Conservation (phyloP, 495 filamentous ascomycete genomes). For the Hypomontagnella submonticulosa region DNA sequence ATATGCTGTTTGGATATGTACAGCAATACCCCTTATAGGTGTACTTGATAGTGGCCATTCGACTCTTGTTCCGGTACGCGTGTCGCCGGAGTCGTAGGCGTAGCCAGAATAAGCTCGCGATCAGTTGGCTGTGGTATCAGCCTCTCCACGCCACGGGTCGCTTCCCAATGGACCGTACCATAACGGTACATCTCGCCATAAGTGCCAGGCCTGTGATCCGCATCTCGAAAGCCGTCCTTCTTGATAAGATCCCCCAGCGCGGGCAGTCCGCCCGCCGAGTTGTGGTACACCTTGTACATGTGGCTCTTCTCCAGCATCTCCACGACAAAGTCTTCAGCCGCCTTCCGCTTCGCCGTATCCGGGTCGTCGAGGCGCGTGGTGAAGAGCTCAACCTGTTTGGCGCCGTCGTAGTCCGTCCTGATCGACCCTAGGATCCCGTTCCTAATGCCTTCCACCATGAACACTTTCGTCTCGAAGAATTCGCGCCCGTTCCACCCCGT, state of each 20-base stretch:
- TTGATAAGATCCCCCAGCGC: conserved; percentile 48
- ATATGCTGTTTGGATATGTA: too few species aligned
- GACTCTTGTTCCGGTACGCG: background rate
- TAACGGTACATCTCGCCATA: conserved; percentile 53
- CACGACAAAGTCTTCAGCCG: conserved; percentile 40
- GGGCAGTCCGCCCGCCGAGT: conserved; percentile 35
- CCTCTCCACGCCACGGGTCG: conserved; percentile 38
- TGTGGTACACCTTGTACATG: conserved; percentile 47
- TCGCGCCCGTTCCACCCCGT: conserved; percentile 45
- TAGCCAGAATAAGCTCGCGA: conserved; percentile 36
- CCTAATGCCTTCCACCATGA: conserved; percentile 33
- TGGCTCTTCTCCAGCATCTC: conserved; percentile 40
- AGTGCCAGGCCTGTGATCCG: conserved; percentile 47
- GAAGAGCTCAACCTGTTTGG: conserved; percentile 40
- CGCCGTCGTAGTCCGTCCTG: conserved; percentile 38
- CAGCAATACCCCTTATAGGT: too few species aligned
- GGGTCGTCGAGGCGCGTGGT: conserved; percentile 35
- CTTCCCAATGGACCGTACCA: conserved; percentile 48
- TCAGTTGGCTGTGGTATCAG: conserved; percentile 18
- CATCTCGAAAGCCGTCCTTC: conserved; percentile 41
- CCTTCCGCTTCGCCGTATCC: conserved; percentile 24
- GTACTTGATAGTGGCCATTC: background rate
- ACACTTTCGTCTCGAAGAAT: conserved; percentile 41
- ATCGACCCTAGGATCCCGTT: conserved; percentile 40
- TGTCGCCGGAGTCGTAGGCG: conserved; percentile 25